Percentiles rank a stretch among this genome's conserved stretches.
These are phyloP conservation scores for Spirogloea muscicola DNA, from an alignment of 139 green algal genomes.

Conservation along the genomic window DNA sequence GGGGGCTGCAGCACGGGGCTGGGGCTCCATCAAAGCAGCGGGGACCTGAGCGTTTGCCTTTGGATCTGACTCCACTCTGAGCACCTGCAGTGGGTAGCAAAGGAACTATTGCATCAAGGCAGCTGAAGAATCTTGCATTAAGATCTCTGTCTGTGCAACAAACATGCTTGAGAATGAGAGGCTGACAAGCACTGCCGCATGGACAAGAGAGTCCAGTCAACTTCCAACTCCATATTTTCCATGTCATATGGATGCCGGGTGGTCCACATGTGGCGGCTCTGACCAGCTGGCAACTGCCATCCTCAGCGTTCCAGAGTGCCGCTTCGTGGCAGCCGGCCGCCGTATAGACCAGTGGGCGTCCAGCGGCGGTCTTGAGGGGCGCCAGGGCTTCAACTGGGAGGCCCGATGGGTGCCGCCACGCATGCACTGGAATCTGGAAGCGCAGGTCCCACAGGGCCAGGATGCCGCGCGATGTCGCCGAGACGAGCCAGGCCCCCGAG, in stretches of 20 bases:
- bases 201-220: too few relatives aligned
- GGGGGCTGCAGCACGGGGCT: neutral
- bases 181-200: too few relatives aligned
- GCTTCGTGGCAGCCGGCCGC: constrained; percentile 40
- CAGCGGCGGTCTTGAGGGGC: neutral
- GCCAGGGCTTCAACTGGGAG: constrained; percentile 15
- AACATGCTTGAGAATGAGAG: too few relatives aligned
- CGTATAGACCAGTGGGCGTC: constrained; percentile 33
- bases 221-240: too few relatives aligned
- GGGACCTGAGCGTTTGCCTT: neutral
- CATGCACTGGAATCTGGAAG: constrained; percentile 37
- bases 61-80: constrained; percentile 6
- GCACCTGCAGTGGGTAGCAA: too few relatives aligned
- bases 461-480: constrained; percentile 23
- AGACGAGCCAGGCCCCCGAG: constrained; percentile 28
- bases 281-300: constrained; percentile 34
- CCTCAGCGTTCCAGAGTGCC: constrained; percentile 33
- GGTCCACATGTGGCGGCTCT: too few relatives aligned
- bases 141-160: too few relatives aligned
- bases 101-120: too few relatives aligned
- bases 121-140: too few relatives aligned
- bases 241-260: too few relatives aligned
- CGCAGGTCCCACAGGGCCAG: constrained; percentile 45
- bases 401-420: constrained; percentile 30
- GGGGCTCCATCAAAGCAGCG: neutral